Evolutionary conservation across 768 basidiomycete genomes (phyloP), one percentile per base, ranked within the genome.

Genomic region (Roridomyces roridus): DNA sequence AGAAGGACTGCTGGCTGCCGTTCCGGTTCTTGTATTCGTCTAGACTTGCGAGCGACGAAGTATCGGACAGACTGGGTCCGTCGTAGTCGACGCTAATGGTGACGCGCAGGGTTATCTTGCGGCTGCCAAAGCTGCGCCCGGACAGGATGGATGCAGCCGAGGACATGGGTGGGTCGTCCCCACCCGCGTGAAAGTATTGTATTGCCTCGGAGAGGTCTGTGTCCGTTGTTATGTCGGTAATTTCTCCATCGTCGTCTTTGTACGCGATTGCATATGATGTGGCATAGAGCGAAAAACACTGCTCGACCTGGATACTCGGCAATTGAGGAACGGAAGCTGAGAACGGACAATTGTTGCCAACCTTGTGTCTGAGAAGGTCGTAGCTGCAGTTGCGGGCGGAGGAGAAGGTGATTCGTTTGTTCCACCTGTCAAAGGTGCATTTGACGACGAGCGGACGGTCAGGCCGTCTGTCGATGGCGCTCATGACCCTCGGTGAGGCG

Each of bases 1-100:
- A 79, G 41, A 88, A 77, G 1, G 85, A 83, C 29, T 76, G 74
- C 47, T 82, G 82, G 64, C 87, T 87, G 51, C 77, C 80, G 62
- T 87, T 88, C 40, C 80, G 75, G 42, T 77, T 76, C 59, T 73
- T 76, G 74, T 86, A 87, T 62, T 92, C 89, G 39, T 96, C 91
- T 67, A 88, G 65, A 68, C 92, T 93, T 20, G 82, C 84, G 17
- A 96, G 74, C 9, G 93, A 95, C 10, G 85, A 86, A 2, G 94
- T 92, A 63, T 97, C 96, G 9, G 92, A 94, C 54, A 97, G 78
- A 72, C 89, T 92, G 14, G 90, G 93, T 0, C 93, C 93, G 69
- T 97, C 95, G 64, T 94, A 96, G 58, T 96, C 94, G 59, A 96
- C 86, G 9, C 79, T 78, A 37, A 98, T 86, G 41, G 87, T 80